Conservation (phyloP, 805 yeast species). For the Hemisphaericaspora nanyangensis region DNA sequence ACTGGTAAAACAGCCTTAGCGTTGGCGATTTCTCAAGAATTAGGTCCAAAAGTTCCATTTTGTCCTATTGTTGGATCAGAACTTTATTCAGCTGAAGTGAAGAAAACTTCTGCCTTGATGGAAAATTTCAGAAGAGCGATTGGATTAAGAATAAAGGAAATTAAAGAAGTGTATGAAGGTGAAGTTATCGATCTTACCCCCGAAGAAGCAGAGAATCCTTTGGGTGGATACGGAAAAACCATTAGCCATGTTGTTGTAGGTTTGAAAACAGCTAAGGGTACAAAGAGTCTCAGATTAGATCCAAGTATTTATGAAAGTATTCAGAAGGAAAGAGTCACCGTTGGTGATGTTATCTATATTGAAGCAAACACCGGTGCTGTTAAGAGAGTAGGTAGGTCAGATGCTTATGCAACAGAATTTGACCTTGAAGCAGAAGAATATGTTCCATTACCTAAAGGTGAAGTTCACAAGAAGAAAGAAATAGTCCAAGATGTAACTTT, state of each 20-base stretch:
- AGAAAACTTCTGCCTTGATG: conserved; percentile 94
- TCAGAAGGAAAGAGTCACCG: conserved; percentile 88
- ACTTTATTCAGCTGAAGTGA: conserved; percentile 91
- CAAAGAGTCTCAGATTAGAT: conserved; percentile 83
- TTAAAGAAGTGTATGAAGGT: conserved; percentile 97
- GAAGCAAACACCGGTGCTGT: conserved; percentile 98
- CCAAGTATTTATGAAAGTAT: conserved; percentile 91
- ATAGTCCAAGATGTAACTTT: conserved; percentile 96
- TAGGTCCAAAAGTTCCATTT: conserved; percentile 96
- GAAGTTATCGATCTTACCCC: conserved; percentile 95
- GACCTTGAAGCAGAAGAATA: conserved; percentile 98
- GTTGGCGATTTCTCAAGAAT: conserved; percentile 89
- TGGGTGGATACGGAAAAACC: conserved; percentile 97
- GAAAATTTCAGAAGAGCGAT: conserved; percentile 96
- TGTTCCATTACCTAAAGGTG: conserved; percentile 98
- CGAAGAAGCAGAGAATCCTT: conserved; percentile 93
- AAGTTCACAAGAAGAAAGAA: conserved; percentile 96
- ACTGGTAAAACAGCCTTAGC: conserved; percentile 98
- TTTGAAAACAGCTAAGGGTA: conserved; percentile 86
- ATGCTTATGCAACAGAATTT: conserved; percentile 96
- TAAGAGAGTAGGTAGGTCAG: conserved; percentile 96
- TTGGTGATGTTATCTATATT: conserved; percentile 95
- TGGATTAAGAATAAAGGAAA: conserved; percentile 93
- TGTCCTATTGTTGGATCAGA: conserved; percentile 97
- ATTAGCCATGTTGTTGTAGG: conserved; percentile 93